These are phyloP conservation scores for Trametes villosa DNA, from an alignment of 768 basidiomycete genomes.

Conservation along the genomic window DNA sequence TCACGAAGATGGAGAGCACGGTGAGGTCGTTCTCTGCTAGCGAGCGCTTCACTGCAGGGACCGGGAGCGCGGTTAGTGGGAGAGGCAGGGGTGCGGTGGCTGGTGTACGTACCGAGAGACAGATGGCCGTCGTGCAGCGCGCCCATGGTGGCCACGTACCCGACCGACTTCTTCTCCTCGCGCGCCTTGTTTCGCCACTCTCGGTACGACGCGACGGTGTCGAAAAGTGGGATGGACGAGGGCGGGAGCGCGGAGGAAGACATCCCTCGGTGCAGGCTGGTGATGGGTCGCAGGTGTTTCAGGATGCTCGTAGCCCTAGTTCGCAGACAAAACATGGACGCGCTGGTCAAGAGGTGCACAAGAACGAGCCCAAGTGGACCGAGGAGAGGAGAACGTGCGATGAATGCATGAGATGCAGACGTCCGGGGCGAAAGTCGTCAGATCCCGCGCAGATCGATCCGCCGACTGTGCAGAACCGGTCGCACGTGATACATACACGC, in stretches of 20 bases:
- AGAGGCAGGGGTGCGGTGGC: background rate
- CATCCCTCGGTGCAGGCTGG: background rate
- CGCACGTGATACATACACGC: constrained; percentile 6
- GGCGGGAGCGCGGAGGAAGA: constrained; percentile 31
- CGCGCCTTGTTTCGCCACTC: constrained; percentile 75
- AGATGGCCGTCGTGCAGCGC: constrained; percentile 94
- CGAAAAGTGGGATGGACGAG: constrained; percentile 53
- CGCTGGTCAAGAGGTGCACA: background rate
- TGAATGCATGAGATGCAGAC: background rate
- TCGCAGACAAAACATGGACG: background rate
- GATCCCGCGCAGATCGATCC: constrained; percentile 13
- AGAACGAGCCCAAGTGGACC: background rate
- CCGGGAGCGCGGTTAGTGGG: background rate
- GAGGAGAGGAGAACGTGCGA: background rate
- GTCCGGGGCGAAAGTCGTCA: constrained; percentile 7
- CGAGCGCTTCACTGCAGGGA: constrained; percentile 68
- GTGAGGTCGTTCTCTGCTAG: constrained; percentile 82
- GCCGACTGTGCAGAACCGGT: background rate
- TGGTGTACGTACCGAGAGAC: constrained; percentile 67
- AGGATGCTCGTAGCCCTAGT: background rate
- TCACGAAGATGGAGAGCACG: constrained; percentile 95
- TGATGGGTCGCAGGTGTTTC: background rate
- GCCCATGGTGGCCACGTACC: constrained; percentile 98
- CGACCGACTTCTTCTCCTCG: constrained; percentile 67
- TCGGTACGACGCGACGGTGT: constrained; percentile 62